Evolutionary conservation across 257 asterid genomes (phyloP), one percentile per base, ranked within the genome.

Genomic region (Parsonsia alboflavescens): DNA sequence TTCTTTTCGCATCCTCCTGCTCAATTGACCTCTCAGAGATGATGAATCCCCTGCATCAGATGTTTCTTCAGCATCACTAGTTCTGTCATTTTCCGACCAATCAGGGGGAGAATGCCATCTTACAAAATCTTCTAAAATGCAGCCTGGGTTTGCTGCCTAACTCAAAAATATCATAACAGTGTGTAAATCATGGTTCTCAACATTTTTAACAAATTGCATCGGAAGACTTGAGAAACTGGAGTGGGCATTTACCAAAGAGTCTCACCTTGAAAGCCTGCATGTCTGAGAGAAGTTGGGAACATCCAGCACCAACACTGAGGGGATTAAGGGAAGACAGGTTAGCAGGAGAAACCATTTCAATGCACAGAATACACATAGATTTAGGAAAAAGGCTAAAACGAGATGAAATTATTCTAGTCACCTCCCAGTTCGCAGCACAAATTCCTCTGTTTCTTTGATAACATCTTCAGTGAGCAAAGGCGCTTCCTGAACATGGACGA

Each of bases 51-150:
- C 88, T 53, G 84, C 82, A 72, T 84, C 85, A 69, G 83, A 71
- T 77, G 88, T 71, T 76, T 84, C 90, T 39, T 81, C 88, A 78
- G 73, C 83, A 75, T 79, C 93, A 78, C 68, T 67, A 73, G 21
- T 75, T 22, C 85, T 19, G 6, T 83, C 98, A 79, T 78, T 79
- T 89, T 92, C 98, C 81, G 76, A 72, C 98, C 98, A 95, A 84
- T 95, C 99, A 67, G 99, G 99, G 80, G 99, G 99, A 74, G 99
- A 95, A 84, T 92, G 98, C 99, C 99, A 95, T 83, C 99, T 86
- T 46, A 95, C 90, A 54, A 95, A 95, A 90, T 95, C 99, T 86
- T 90, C 99, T 74, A 95, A 81, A 79, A 87, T 88, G 84, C 98
- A 95, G 69, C 98, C 99, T 50, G 99, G 99, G 85, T 95, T 95